A percentile compares a stretch with the other conserved stretches of the same genome.
These are phyloP conservation scores for Colletotrichum melonis DNA, from an alignment of 2,329 filamentous ascomycete genomes.

Conservation along the genomic window DNA sequence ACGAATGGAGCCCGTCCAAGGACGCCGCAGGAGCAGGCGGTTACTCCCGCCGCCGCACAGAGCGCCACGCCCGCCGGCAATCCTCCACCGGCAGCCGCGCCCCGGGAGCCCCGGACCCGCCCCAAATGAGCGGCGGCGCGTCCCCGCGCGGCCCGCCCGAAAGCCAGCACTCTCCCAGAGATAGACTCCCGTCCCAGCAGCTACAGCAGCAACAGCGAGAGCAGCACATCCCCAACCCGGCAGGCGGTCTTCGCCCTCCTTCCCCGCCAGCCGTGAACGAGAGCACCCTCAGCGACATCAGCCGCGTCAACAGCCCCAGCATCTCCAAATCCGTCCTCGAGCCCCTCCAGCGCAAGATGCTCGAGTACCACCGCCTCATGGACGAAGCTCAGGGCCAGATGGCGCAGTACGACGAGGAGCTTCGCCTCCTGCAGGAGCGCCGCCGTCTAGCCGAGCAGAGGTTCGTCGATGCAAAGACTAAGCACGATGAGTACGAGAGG, in stretches of 20 bases:
- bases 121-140: constrained; percentile 21
- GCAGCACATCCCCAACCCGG: not conserved
- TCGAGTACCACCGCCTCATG: constrained; percentile 56
- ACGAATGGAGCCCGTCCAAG: constrained; percentile 27
- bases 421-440: constrained; percentile 53
- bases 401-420: constrained; percentile 55
- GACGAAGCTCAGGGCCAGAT: constrained; percentile 53
- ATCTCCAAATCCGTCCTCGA: constrained; percentile 56
- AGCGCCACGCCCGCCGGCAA: constrained; percentile 34
- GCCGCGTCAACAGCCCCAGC: constrained; percentile 57
- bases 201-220: not conserved
- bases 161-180: not conserved
- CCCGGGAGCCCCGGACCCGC: not conserved
- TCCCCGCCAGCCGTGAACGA: constrained; percentile 3
- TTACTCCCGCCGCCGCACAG: constrained; percentile 33
- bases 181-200: not conserved
- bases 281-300: constrained; percentile 44
- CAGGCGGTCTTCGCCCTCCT: constrained; percentile 7
- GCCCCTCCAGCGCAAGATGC: constrained; percentile 57
- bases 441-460: constrained; percentile 53
- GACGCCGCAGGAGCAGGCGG: constrained; percentile 1
- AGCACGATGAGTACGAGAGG: constrained; percentile 56
- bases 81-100: constrained; percentile 23
- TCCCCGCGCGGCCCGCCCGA: not conserved
- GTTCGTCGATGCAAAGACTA: constrained; percentile 54